Base-by-base conservation (phyloP, 345 rosid genomes). In the Syzygium aromaticum region DNA sequence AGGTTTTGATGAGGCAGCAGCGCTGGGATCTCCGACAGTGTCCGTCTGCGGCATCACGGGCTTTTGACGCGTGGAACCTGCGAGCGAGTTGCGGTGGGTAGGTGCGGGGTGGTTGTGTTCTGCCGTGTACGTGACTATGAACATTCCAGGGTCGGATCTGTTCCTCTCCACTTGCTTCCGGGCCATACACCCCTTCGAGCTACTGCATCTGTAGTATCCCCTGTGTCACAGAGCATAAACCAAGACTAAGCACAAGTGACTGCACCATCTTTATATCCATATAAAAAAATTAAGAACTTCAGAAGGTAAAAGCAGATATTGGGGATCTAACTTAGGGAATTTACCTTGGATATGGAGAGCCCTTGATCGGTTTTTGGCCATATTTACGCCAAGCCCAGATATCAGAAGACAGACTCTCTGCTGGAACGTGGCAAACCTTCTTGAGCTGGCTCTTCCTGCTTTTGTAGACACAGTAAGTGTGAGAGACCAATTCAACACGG, bases 341-440 rank as follows among this genome's bases (percentile, higher is more conserved):
- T 84, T 84, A 94, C 99, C 98, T 98, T 57, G 99, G 98, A 92
- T 95, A 95, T 49, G 99, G 99, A 40, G 99, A 98, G 82, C 99
- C 99, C 91, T 98, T 98, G 92, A 98, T 98, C 91, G 99, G 99
- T 91, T 98, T 98, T 80, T 98, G 99, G 63, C 99, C 99, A 88
- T 98, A 98, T 92, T 98, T 98, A 51, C 99, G 93, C 99, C 99
- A 98, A 51, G 99, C 98, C 99, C 99, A 98, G 77, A 96, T 94
- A 87, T 96, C 99, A 40, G 98, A 93, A 91, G 97, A 94, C 28
- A 98, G 92, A 85, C 93, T 93, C 67, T 96, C 99, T 38, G 96
- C 98, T 82, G 98, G 97, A 40, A 98, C 99, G 83, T 98, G 97
- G 87, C 98, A 95, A 64, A 96, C 95, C 92, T 91, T 95, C 92